Evolutionary conservation across 805 yeast genomes (phyloP).

Genomic region (Yamadazyma kitorensis): DNA sequence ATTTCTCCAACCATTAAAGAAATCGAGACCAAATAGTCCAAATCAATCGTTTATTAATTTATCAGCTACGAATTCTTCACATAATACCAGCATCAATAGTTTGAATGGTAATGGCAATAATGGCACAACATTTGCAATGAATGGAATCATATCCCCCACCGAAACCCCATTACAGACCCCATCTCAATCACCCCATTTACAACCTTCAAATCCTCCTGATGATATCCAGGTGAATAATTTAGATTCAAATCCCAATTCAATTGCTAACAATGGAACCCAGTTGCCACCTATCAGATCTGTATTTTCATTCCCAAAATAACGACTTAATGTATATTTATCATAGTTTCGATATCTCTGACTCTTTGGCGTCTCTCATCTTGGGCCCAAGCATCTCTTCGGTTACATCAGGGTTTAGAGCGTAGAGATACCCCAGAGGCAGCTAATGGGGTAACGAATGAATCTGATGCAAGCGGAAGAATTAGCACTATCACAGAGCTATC

Average conservation of each 20-base stretch:
- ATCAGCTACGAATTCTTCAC: not conserved
- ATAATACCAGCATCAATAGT: not conserved
- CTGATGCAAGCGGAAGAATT: too few relatives aligned
- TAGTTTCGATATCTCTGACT: too few relatives aligned
- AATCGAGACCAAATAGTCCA: conserved; percentile 50
- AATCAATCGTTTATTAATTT: conserved; percentile 9
- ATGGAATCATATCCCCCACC: conserved; percentile 29
- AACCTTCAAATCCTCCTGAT: conserved; percentile 16
- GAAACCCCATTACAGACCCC: conserved; percentile 53
- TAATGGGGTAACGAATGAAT: too few relatives aligned
- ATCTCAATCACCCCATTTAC: conserved; percentile 45
- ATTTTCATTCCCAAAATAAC: conserved; percentile 26
- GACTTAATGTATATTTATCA: too few relatives aligned
- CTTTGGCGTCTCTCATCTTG: too few relatives aligned
- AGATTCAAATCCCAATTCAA: conserved; percentile 16
- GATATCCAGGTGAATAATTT: conserved; percentile 12
- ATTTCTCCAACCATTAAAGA: conserved; percentile 33
- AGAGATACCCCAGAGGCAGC: too few relatives aligned
- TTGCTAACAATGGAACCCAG: conserved; percentile 39
- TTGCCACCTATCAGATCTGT: conserved; percentile 43
- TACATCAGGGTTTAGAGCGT: too few relatives aligned
- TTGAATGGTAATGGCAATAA: conserved; percentile 1
- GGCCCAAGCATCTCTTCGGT: too few relatives aligned
- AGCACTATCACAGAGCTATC: too few relatives aligned
- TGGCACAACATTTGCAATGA: not conserved